Conservation (phyloP, 225 moss, liverwort and hornwort species). For the Asterella californica region DNA sequence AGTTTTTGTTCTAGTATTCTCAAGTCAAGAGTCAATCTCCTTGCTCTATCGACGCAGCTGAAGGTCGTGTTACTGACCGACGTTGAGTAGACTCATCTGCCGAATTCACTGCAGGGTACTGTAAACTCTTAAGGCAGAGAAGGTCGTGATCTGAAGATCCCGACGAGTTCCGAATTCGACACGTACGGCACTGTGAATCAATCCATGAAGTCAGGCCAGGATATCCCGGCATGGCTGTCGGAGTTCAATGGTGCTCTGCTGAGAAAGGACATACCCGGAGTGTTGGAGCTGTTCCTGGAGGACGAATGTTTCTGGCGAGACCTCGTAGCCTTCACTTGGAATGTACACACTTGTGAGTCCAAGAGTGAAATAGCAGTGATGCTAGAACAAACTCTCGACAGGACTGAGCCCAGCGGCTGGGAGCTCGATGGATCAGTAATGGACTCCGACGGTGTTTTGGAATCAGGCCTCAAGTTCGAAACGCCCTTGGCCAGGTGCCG, state of each 20-base stretch:
- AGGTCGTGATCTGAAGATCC: no score
- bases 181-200: no score
- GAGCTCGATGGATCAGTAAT: slow-evolving; percentile 7
- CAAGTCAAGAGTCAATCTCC: no score
- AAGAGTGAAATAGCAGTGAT: slow-evolving; percentile 10
- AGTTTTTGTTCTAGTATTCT: no score
- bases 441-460: background rate
- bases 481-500: slow-evolving; percentile 13
- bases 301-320: slow-evolving; percentile 29
- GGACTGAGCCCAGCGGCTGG: background rate
- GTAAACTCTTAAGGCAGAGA: no score
- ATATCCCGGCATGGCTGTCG: slow-evolving; percentile 5
- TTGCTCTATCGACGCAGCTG: no score
- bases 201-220: background rate
- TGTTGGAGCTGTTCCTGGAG: slow-evolving; percentile 11
- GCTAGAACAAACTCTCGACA: slow-evolving; percentile 7
- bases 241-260: slow-evolving; percentile 3
- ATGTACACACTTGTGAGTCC: slow-evolving; percentile 23
- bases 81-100: no score
- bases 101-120: no score
- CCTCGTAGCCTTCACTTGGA: slow-evolving; percentile 25
- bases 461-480: slow-evolving; percentile 14
- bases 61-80: no score
- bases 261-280: background rate
- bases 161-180: no score